Evolutionary conservation across 2,329 filamentous ascomycete genomes (phyloP).

Genomic region (Fusarium temperatum): DNA sequence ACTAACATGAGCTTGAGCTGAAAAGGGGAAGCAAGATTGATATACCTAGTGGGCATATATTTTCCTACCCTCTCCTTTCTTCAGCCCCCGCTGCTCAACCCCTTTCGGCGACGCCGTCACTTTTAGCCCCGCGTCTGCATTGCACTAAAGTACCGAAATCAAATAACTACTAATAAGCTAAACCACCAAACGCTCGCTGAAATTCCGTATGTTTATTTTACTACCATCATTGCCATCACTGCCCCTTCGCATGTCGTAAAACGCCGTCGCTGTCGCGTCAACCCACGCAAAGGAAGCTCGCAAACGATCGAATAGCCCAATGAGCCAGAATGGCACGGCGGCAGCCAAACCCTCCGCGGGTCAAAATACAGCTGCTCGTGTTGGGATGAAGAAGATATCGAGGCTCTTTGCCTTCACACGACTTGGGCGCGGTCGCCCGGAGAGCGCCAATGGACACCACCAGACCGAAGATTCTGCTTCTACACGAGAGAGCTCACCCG

Average conservation of each 20-base stretch:
- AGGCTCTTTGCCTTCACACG: slow-evolving; percentile 48
- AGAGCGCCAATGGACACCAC: slow-evolving; percentile 24
- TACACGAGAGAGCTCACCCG: slow-evolving; percentile 41
- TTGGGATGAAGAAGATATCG: slow-evolving; percentile 50
- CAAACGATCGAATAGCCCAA: slow-evolving; percentile 19
- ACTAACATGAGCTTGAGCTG: slow-evolving; percentile 23
- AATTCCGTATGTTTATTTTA: not conserved
- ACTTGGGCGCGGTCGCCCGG: slow-evolving; percentile 42
- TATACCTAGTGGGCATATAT: not conserved
- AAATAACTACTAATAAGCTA: slow-evolving; percentile 1
- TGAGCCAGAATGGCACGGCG: slow-evolving; percentile 42
- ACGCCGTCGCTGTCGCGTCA: slow-evolving; percentile 27
- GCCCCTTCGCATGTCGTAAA: slow-evolving; percentile 29
- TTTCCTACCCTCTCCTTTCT: not conserved
- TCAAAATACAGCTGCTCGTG: slow-evolving; percentile 28
- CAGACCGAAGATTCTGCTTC: slow-evolving; percentile 37
- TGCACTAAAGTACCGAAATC: slow-evolving; percentile 12
- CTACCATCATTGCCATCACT: not conserved
- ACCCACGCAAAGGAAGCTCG: slow-evolving; percentile 23
- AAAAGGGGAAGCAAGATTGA: slow-evolving; percentile 16
- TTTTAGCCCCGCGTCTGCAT: slow-evolving; percentile 24
- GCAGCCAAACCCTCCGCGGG: slow-evolving; percentile 34
- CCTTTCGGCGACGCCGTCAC: slow-evolving; percentile 33
- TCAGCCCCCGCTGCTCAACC: slow-evolving; percentile 7
- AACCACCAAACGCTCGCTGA: slow-evolving; percentile 13